Percentiles rank a stretch among this genome's conserved stretches.
phyloP scores from a whole-genome alignment of 768 basidiomycete genomes.

The Hydnum rufescens region DNA sequence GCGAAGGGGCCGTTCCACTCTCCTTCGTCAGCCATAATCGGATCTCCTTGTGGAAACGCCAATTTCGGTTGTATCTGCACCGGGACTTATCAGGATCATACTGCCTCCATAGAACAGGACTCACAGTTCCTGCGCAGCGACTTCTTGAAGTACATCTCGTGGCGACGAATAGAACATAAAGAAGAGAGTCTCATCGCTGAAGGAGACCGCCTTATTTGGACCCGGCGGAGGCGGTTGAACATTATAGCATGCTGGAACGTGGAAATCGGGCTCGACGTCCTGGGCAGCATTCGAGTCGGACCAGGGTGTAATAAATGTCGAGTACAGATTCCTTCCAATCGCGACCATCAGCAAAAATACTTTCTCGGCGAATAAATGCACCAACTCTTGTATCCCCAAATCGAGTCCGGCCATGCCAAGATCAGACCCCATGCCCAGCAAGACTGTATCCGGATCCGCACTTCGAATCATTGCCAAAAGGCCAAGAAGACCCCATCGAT shows the following conservation, averaged over 20 bases:
- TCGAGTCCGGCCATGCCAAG: slow-evolving; percentile 83
- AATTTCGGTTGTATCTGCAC: slow-evolving; percentile 74
- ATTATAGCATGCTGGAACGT: slow-evolving; percentile 80
- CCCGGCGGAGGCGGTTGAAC: slow-evolving; percentile 77
- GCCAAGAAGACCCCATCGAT: slow-evolving; percentile 83
- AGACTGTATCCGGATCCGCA: slow-evolving; percentile 61
- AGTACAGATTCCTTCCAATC: slow-evolving; percentile 56
- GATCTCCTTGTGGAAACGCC: slow-evolving; percentile 90
- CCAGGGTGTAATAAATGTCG: slow-evolving; percentile 94
- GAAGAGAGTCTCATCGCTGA: slow-evolving; percentile 92
- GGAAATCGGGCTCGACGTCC: slow-evolving; percentile 79
- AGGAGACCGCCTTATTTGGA: slow-evolving; percentile 56
- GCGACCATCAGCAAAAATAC: not conserved
- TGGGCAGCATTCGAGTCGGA: slow-evolving; percentile 73
- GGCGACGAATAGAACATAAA: slow-evolving; percentile 97
- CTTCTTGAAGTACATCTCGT: slow-evolving; percentile 79
- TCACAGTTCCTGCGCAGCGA: slow-evolving; percentile 88
- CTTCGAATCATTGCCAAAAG: slow-evolving; percentile 75
- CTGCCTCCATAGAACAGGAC: slow-evolving; percentile 17
- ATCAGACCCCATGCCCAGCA: slow-evolving; percentile 78
- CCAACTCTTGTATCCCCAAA: slow-evolving; percentile 66
- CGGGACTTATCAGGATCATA: not conserved
- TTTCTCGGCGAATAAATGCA: slow-evolving; percentile 7
- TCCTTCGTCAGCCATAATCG: slow-evolving; percentile 82
- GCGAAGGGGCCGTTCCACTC: slow-evolving; percentile 50